These are phyloP conservation scores for Tylopilus sp. DNA, from an alignment of 768 basidiomycete species.

Conservation along the genomic window DNA sequence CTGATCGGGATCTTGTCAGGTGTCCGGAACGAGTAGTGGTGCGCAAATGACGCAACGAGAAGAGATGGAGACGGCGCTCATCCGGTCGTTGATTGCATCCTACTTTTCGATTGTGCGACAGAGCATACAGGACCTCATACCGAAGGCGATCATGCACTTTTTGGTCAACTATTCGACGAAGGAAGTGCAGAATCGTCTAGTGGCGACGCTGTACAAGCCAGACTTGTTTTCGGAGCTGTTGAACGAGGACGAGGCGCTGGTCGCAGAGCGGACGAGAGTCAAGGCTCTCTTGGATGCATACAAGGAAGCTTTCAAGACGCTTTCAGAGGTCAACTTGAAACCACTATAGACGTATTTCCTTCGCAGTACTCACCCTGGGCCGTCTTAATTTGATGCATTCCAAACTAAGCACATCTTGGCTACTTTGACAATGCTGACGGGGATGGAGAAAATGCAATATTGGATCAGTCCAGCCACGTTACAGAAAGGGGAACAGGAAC, in stretches of 20 bases:
- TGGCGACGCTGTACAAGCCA: constrained; percentile 93
- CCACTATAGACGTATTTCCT: constrained; percentile 36
- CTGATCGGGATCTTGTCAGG: constrained; percentile 32
- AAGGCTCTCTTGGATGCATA: constrained; percentile 96
- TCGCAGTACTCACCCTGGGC: not conserved
- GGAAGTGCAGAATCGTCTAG: constrained; percentile 93
- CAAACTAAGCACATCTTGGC: not conserved
- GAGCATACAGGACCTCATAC: constrained; percentile 94
- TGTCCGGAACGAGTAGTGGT: constrained; percentile 58
- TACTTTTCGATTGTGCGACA: constrained; percentile 97
- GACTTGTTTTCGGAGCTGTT: constrained; percentile 87
- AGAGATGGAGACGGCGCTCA: constrained; percentile 95
- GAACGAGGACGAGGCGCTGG: constrained; percentile 93
- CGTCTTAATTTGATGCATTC: not conserved
- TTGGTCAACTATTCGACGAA: constrained; percentile 96
- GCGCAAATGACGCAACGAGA: constrained; percentile 72
- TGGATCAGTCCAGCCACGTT: not conserved
- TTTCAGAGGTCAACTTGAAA: constrained; percentile 80
- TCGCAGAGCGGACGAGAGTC: constrained; percentile 88
- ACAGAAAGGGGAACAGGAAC: not conserved
- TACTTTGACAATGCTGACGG: not conserved
- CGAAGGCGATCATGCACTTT: constrained; percentile 98
- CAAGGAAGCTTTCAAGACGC: constrained; percentile 86
- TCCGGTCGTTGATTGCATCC: constrained; percentile 90
- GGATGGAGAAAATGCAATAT: not conserved